Base-by-base conservation (phyloP, 2,329 filamentous ascomycete species). In the Leptographium procerum region DNA sequence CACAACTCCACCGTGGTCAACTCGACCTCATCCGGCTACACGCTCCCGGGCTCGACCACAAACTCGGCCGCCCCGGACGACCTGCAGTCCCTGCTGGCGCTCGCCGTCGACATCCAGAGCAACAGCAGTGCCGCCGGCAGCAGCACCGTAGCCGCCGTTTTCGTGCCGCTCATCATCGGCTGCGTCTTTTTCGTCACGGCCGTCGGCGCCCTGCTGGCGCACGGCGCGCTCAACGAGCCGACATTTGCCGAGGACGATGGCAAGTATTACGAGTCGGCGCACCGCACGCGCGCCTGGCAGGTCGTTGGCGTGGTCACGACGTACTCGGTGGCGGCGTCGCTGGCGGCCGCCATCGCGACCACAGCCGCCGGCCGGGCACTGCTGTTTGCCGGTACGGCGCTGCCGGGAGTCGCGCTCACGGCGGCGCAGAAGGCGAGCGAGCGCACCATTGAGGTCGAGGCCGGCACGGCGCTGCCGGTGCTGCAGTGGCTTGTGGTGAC, bases 401-500 rank as follows among this genome's bases (percentile, higher is more conserved):
- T 64, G 40, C 62, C 62, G 1, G 62, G 62, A 40, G 14, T 43
- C 2, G n/a, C 45, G 1, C 9, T 51, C 1, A 7, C 52, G 1
- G 33, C 50, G 6, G 34, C 31, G 1, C 6, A 52, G 36, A 36
- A 48, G 3, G 48, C 19, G 1, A 56, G 28, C 36, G 29, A 54
- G 0, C 26, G 31, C 36, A 47, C 56, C 43, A 34, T 55, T 31
- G 55, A 64, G 16, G 34, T 16, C 2, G 48, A 57, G n/a, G 45
- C 55, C 13, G 63, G 61, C 28, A 57, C 43, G 8, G 52, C 64
- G 13, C 45, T 64, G 45, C 63, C 63, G 58, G 59, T 62, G 24
- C 60, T 65, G 33, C 56, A 60, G 59, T 65, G 64, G 64, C 33
- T 65, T 14, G 53, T 63, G 28, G 64, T 65, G 2, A 48, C 52